A percentile compares a stretch with the other conserved stretches of the same genome.
Evolutionary conservation across 2,329 filamentous ascomycete species (phyloP).

Genomic region (Penicillium vulpinum): DNA sequence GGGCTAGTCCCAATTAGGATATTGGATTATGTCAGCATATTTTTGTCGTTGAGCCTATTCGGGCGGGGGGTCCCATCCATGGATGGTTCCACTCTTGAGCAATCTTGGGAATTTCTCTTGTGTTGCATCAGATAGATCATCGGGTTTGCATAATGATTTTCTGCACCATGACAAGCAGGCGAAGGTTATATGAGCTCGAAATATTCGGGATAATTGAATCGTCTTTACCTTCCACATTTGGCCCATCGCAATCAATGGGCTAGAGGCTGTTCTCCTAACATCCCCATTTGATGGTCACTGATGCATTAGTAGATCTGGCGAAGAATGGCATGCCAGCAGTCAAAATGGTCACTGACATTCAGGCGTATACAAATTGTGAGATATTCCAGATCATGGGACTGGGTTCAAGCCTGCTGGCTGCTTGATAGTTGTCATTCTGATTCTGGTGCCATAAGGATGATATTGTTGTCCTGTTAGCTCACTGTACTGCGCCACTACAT

Average conservation of each 20-base stretch:
- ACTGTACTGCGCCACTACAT: background rate
- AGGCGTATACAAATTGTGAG: background rate
- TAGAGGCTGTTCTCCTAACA: background rate
- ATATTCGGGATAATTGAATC: background rate
- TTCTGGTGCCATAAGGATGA: background rate
- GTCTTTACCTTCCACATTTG: background rate
- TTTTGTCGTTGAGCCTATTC: background rate
- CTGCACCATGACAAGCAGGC: background rate
- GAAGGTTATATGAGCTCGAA: too few relatives aligned
- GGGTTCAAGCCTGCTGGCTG: background rate
- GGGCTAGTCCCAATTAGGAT: slow-evolving; percentile 1
- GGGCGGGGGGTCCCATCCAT: background rate
- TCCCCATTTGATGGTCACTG: background rate
- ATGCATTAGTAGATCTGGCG: background rate
- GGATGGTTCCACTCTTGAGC: background rate
- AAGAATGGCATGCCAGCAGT: background rate
- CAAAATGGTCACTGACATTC: background rate
- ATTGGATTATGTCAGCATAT: background rate
- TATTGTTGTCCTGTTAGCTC: background rate
- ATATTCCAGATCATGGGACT: background rate
- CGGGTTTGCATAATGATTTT: background rate
- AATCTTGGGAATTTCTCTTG: background rate
- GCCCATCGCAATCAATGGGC: background rate
- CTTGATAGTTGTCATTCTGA: background rate
- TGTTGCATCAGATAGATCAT: background rate